phyloP scores from a whole-genome alignment of 768 basidiomycete genomes.

The Kwoniella pini region DNA sequence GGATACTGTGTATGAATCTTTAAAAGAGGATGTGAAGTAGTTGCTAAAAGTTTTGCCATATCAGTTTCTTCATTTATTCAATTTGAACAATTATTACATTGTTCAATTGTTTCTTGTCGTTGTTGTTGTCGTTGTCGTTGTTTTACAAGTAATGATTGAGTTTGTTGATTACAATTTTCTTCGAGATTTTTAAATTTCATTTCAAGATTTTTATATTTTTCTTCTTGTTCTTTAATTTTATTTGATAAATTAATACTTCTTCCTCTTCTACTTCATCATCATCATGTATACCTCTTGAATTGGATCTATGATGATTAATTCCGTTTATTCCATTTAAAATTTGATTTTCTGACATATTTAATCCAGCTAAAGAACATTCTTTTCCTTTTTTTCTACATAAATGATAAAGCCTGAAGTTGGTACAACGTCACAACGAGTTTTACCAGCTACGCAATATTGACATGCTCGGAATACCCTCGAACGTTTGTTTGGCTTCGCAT shows the following conservation, averaged over 20 bases:
- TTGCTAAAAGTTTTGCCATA: neutral
- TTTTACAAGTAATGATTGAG: too few relatives aligned
- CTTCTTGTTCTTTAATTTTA: neutral
- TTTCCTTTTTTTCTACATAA: slow-evolving; percentile 24
- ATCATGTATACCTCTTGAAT: too few relatives aligned
- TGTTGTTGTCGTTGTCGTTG: neutral
- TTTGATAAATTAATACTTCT: neutral
- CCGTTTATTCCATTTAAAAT: too few relatives aligned
- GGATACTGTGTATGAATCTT: neutral
- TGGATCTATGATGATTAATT: too few relatives aligned
- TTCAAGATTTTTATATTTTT: slow-evolving; percentile 13
- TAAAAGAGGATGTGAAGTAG: neutral
- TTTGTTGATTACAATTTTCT: neutral
- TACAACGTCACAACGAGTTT: slow-evolving; percentile 36
- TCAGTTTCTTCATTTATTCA: neutral
- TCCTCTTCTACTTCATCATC: neutral
- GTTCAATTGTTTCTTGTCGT: neutral
- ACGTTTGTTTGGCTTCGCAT: slow-evolving; percentile 3
- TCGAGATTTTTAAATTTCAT: slow-evolving; percentile 12
- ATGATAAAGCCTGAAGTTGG: slow-evolving; percentile 21
- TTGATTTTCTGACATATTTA: neutral
- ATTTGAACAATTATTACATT: neutral
- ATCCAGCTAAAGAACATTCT: slow-evolving; percentile 19
- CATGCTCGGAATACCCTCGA: slow-evolving; percentile 29
- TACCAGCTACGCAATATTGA: slow-evolving; percentile 24